Conservation (phyloP, 208 protist species). For the Endotrypanum monterogeii region DNA sequence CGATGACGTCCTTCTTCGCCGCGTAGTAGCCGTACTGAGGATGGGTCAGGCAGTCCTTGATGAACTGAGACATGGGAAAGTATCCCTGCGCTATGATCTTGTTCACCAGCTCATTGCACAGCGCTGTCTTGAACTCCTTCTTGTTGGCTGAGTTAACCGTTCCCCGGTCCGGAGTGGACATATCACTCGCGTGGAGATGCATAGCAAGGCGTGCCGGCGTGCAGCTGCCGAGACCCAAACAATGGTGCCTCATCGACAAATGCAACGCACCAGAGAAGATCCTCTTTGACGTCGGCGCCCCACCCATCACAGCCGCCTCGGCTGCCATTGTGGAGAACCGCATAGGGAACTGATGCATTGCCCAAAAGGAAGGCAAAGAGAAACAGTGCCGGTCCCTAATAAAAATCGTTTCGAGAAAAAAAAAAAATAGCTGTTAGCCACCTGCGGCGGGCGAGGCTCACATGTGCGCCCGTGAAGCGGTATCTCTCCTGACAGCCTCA, state of each 20-base stretch:
- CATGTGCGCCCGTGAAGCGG: not conserved
- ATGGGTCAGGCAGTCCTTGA: slow-evolving; percentile 91
- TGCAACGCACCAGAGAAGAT: not conserved
- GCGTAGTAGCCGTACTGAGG: slow-evolving; percentile 91
- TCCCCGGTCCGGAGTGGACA: slow-evolving; percentile 82
- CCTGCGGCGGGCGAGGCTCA: not conserved
- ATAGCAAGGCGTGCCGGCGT: slow-evolving; percentile 31
- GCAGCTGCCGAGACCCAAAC: slow-evolving; percentile 6
- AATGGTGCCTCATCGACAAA: not conserved
- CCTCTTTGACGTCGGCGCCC: not conserved
- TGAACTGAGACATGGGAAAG: slow-evolving; percentile 90
- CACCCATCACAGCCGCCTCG: not conserved
- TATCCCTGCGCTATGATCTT: slow-evolving; percentile 86
- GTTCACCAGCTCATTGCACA: slow-evolving; percentile 84
- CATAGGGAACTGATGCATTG: not conserved
- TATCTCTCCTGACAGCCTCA: not conserved
- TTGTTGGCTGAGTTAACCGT: slow-evolving; percentile 74
- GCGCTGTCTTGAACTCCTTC: slow-evolving; percentile 89
- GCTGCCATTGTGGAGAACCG: not conserved
- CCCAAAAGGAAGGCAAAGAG: not conserved
- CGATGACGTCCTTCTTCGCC: slow-evolving; percentile 85
- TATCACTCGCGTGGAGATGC: slow-evolving; percentile 85
- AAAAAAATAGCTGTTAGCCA: not conserved
- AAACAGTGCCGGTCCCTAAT: not conserved
- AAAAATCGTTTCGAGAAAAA: not conserved